These are phyloP conservation scores for Pseudogymnoascus sp. DNA, from an alignment of 2,329 filamentous ascomycete genomes.

Conservation along the genomic window DNA sequence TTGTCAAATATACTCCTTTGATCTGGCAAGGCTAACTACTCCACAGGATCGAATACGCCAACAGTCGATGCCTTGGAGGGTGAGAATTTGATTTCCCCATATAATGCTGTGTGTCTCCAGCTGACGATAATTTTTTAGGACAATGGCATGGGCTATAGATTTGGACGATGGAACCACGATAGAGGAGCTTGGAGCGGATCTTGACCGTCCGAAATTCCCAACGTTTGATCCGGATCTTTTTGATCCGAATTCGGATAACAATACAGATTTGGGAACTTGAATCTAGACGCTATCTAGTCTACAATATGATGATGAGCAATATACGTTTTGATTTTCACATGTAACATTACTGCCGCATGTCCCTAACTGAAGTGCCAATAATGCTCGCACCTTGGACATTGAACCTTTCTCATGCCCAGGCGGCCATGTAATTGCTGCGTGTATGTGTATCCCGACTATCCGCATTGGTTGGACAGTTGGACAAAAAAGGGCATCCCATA, in stretches of 20 bases:
- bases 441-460: background rate
- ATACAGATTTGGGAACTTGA: background rate
- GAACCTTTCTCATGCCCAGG: background rate
- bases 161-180: conserved; percentile 11
- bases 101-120: background rate
- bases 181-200: conserved; percentile 7
- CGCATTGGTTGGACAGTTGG: background rate
- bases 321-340: background rate
- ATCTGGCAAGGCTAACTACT: background rate
- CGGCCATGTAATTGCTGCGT: background rate
- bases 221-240: background rate
- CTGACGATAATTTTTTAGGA: background rate
- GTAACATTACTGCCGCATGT: background rate
- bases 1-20: background rate
- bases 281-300: background rate
- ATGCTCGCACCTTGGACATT: background rate
- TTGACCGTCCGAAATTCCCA: conserved; percentile 3
- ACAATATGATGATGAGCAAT: background rate
- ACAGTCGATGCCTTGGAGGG: background rate
- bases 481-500: background rate
- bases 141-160: conserved; percentile 10
- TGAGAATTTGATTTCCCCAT: background rate
- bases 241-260: background rate
- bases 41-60: background rate
- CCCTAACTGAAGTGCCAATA: background rate